A percentile compares a stretch with the other conserved stretches of the same genome.
These are phyloP conservation scores for Trichophyton verrucosum DNA, from an alignment of 2,329 filamentous ascomycete genomes.

Conservation along the genomic window DNA sequence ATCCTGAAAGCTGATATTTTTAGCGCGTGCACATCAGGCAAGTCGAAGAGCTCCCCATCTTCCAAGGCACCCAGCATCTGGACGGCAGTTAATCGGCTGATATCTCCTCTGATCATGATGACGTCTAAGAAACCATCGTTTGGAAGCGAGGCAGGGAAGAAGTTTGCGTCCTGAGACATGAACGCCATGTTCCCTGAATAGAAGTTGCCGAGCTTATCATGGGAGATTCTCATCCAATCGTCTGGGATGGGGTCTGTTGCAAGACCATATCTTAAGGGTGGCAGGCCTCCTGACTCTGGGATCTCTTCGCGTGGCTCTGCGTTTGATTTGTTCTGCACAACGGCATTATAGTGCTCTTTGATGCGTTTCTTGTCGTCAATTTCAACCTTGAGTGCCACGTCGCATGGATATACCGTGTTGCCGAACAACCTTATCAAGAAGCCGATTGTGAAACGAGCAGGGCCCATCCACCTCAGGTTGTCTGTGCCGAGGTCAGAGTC, in stretches of 20 bases:
- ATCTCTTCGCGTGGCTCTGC: slow-evolving; percentile 24
- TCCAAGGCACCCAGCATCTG: slow-evolving; percentile 61
- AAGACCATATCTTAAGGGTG: slow-evolving; percentile 65
- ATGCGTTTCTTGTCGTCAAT: slow-evolving; percentile 63
- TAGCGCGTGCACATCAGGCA: slow-evolving; percentile 61
- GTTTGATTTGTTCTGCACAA: slow-evolving; percentile 25
- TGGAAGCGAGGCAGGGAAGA: slow-evolving; percentile 66
- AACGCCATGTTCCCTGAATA: slow-evolving; percentile 92
- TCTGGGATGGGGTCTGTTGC: slow-evolving; percentile 62
- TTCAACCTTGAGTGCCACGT: slow-evolving; percentile 73
- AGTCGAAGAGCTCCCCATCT: slow-evolving; percentile 64
- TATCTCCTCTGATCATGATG: slow-evolving; percentile 64
- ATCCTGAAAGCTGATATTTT: slow-evolving; percentile 85
- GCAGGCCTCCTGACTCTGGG: slow-evolving; percentile 47
- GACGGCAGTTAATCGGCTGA: slow-evolving; percentile 54
- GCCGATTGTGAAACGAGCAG: slow-evolving; percentile 70
- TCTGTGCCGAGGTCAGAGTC: slow-evolving; percentile 86
- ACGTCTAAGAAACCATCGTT: slow-evolving; percentile 80
- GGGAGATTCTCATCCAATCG: slow-evolving; percentile 61
- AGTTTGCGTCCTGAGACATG: slow-evolving; percentile 76
- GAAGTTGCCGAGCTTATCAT: slow-evolving; percentile 77
- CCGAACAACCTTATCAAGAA: slow-evolving; percentile 64
- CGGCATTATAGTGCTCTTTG: slow-evolving; percentile 55
- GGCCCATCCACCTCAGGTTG: slow-evolving; percentile 84
- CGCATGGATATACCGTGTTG: slow-evolving; percentile 74